Base-by-base conservation (phyloP, 2,329 filamentous ascomycete species). In the Fusarium fracticaudum region DNA sequence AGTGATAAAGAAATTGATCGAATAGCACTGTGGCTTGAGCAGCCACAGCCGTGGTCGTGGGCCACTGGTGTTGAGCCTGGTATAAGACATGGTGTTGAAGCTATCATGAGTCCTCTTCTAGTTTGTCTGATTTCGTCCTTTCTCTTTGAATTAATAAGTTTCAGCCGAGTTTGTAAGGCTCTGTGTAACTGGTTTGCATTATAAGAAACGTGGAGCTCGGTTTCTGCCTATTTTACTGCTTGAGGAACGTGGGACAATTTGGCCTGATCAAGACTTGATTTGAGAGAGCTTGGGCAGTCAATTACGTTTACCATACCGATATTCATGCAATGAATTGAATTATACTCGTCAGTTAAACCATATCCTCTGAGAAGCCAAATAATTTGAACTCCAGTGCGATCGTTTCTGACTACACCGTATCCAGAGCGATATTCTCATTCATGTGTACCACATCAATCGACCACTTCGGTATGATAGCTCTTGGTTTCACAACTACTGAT, bases 1-100 rank as follows among this genome's bases (percentile, higher is more conserved):
- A 29, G 22, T 62, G 74, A 78, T 77, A 76, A 73, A 73, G 72
- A 57, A 45, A 18, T 37, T 47, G 35, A 22, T 37, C 24, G 29
- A 37, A 33, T n/a, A n/a, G 20, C 15, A n/a, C 15, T 51, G 55
- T 70, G 66, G 66, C 69, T 71, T 60, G 24, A 43, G 20, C 57
- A 58, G 55, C 54, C 31, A 60, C 67, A 41, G 17, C 20, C 7
- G 24, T 18, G 43, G 20, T 37, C 13, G 24, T 50, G 31, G 60
- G 47, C 60, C 51, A 54, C 60, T 51, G 12, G 33, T 38, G 29
- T 54, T 60, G 35, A 60, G n/a, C 29, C 24, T 51, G 57, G 54
- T 38, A 26, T 54, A 22, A 60, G 45, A 40, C 45, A 33, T 54
- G 26, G 22, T 54, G 37, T 43, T 59, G 44, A 41, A 53, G 58